Conservation (phyloP, 306 rosid genomes). For the Amphicarpaea edgeworthii region DNA sequence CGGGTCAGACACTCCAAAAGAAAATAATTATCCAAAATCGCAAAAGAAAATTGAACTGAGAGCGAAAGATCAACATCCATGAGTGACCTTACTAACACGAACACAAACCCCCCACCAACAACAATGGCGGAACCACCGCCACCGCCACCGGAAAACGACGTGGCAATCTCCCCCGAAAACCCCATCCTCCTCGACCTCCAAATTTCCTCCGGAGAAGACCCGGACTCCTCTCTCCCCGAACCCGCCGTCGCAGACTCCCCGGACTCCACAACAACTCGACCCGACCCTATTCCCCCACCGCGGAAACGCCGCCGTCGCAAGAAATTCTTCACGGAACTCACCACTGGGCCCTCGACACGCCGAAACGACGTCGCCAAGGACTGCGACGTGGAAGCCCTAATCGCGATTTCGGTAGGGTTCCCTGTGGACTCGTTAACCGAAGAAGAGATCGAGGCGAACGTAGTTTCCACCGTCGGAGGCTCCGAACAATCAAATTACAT, state of each 20-base stretch:
- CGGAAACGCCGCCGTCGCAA: constrained; percentile 86
- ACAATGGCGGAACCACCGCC: constrained; percentile 2
- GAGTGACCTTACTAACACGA: neutral
- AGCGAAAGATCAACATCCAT: neutral
- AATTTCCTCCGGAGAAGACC: constrained; percentile 54
- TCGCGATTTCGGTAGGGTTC: constrained; percentile 82
- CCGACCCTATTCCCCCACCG: constrained; percentile 38
- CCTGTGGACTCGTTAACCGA: constrained; percentile 89
- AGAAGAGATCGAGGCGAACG: constrained; percentile 89
- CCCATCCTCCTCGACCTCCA: constrained; percentile 21
- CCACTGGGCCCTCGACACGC: constrained; percentile 63
- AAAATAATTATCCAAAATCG: neutral
- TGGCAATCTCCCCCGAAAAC: constrained; percentile 49
- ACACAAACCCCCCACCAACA: neutral
- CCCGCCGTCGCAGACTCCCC: constrained; percentile 61
- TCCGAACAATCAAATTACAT: constrained; percentile 80
- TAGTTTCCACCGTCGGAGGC: constrained; percentile 81
- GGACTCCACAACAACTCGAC: constrained; percentile 51
- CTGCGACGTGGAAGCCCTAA: constrained; percentile 78
- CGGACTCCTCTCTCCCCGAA: constrained; percentile 52
- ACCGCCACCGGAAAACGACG: constrained; percentile 58
- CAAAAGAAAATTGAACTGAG: neutral
- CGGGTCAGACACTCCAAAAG: neutral
- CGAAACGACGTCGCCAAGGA: constrained; percentile 72
- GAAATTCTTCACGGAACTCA: constrained; percentile 87